phyloP scores from a whole-genome alignment of 2,329 filamentous ascomycete species.

The Calonectria ilicicola region DNA sequence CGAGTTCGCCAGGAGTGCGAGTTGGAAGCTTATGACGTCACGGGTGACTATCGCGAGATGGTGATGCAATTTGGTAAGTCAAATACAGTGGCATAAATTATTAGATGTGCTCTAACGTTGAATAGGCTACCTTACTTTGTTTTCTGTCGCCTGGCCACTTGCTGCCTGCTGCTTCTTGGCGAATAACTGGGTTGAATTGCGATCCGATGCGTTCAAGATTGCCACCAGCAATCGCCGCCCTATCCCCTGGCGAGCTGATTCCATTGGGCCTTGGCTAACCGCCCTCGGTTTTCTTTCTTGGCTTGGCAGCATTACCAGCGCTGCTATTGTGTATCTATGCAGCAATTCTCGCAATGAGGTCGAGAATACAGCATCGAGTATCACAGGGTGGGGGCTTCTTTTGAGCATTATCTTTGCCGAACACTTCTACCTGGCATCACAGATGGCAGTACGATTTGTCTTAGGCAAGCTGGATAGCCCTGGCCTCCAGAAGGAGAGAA shows the following conservation, averaged over 20 bases:
- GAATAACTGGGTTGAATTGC: constrained; percentile 97
- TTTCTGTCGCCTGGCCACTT: constrained; percentile 95
- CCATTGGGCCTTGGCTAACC: constrained; percentile 92
- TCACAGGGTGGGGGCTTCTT: constrained; percentile 84
- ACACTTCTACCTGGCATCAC: constrained; percentile 86
- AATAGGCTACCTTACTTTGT: constrained; percentile 85
- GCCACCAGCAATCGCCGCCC: constrained; percentile 90
- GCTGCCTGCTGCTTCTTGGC: constrained; percentile 88
- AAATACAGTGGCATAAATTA: not conserved
- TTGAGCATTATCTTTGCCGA: constrained; percentile 87
- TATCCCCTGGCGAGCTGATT: constrained; percentile 89
- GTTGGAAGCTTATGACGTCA: constrained; percentile 88
- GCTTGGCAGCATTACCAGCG: constrained; percentile 89
- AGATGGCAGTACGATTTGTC: constrained; percentile 77
- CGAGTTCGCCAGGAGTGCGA: constrained; percentile 87
- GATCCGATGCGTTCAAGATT: constrained; percentile 95
- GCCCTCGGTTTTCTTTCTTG: constrained; percentile 91
- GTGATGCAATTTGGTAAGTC: constrained; percentile 78
- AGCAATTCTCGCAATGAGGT: constrained; percentile 74
- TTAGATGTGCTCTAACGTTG: constrained; percentile 14
- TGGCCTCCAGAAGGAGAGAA: constrained; percentile 85
- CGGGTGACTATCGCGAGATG: constrained; percentile 93
- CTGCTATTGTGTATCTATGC: constrained; percentile 92
- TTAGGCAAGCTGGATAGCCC: constrained; percentile 87
- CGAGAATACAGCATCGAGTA: constrained; percentile 64